Evolutionary conservation across 495 filamentous ascomycete species (phyloP), one percentile per base, ranked within the genome.

Genomic region (Xylaria longipes): DNA sequence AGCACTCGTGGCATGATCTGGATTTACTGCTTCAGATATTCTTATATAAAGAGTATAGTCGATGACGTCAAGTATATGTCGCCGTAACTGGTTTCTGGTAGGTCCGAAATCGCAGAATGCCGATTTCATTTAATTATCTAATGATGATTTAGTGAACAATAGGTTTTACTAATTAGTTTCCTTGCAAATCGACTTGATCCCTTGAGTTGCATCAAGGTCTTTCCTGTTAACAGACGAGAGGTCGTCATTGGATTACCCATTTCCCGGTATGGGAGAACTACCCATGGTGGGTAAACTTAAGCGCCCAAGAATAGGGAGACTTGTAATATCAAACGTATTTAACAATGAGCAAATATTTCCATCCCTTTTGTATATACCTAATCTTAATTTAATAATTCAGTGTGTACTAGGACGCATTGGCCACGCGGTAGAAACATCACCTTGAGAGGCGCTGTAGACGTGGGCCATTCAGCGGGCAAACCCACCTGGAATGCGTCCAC

Each of bases 51-150:
- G 27, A 5, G 11, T 27, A 46, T 54, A 8, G 31, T 54, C 31
- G 45, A 66, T 54, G 64, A 66, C 64, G 46, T 66, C 64, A 66
- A 27, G 46, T 27, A 52, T 52, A 66, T 54, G 64, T 66, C 64
- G 39, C 20, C 7, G 7, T 27, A 54, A 11, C 35, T 64, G 35
- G n/a, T 31, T 33, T 50, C 37, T 11, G 58, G 20, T 50, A 29
- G 63, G 43, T 33, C 61, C 62, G 62, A 65, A 33, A 31, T 2
- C 41, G 27, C 35, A 45, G 15, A 27, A 64, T 25, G 22, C 52
- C 20, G 43, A 52, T 37, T 66, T 25, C 17, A 3, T 52, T 52
- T n/a, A 25, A 60, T 62, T 37, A 25, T 56, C 27, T 27, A n/a
- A 56, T 54, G 7, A 52, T 27, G 64, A n/a, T 25, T 45, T 46